Evolutionary conservation across 306 rosid genomes (phyloP), one percentile per base, ranked within the genome.

Genomic region (Gynostemma pentaphyllum): DNA sequence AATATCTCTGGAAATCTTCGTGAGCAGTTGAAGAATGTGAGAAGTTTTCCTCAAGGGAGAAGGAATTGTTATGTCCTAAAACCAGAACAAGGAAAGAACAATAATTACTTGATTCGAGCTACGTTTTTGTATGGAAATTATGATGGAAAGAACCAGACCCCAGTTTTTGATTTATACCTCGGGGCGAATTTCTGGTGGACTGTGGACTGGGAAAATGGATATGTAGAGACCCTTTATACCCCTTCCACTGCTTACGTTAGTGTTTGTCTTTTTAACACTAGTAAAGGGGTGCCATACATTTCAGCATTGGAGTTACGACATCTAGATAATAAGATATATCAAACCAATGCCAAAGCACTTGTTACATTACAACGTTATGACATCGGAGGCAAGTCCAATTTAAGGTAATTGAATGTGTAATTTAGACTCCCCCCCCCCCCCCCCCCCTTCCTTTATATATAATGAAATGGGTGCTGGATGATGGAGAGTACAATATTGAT

Each of bases 41-140:
- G 95, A 75, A 72, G 75, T 23, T 81, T 87, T 27, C 83, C 84
- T 5, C 14, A 55, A 0, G 83, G 83, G 51, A 47, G 7, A 5
- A 74, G 68, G 52, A 85, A 78, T 32, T 87, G 95, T 69, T 87
- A 80, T 68, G 65, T 59, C 9, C 65, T 85, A 30, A 74, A 32
- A 8, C 76, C 83, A 0, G 69, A 70, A 6, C 45, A 55, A 7
- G 81, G 74, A 0, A 74, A 28, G 50, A 52, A 72, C 32, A 70
- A 26, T 59, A 76, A 46, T 0, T 83, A 76, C 45, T 26, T 83
- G n/a, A 72, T 87, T n/a, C 55, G 80, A 63, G 81, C 86, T 41
- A 9, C 42, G 5, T 79, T 82, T 41, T 9, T 70, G 0, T 78
- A 85, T 23, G 81, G 80, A 1, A 76, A 80, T 5, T 87, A 81